Base-by-base conservation (phyloP, 345 rosid genomes). In the Corchorus capsularis region DNA sequence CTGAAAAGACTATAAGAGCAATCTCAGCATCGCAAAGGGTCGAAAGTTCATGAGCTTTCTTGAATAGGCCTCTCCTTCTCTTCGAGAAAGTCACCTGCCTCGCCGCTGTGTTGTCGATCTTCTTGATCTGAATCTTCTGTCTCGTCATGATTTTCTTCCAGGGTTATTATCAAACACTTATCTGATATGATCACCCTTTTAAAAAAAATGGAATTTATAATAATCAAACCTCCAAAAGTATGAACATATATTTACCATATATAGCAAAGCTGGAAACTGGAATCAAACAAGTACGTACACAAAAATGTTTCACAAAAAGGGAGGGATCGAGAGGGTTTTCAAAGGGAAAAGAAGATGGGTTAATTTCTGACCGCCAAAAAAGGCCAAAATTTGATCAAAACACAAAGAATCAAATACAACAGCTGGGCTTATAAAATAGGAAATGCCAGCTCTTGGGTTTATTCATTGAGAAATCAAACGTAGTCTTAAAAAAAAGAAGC, bases 71-170 rank as follows among this genome's bases (percentile, higher is more conserved):
- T 62, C 76, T 82, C 61, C 87, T 80, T 55, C 89, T 82, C 77
- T 86, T 86, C 4, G 87, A 86, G 71, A 83, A 86, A 4, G 87
- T 86, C 4, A 86, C 87, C 56, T 86, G 89, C 69, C 89, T 84
- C 2, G 84, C 87, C 34, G 87, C 69, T 3, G 16, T 63, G 78
- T 84, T 86, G 52, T 74, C 86, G 19, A 86, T 84, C 71, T 82
- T 86, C 81, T 80, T 84, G 64, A 86, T 86, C 86, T 82, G 74
- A 63, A 86, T 86, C 69, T 84, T 84, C 81, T 79, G 64, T 62
- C 89, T 81, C 41, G 86, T 75, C 89, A 86, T 86, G 77, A 86
- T 86, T 78, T 71, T 70, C 37, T 56, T 43, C 12, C 39, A 8
- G 10, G 14, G 41, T 27, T 27, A 27, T 27, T 27, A 27, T 27